Conservation (phyloP, 441 rosid species). For the Codiaeum variegatum region DNA sequence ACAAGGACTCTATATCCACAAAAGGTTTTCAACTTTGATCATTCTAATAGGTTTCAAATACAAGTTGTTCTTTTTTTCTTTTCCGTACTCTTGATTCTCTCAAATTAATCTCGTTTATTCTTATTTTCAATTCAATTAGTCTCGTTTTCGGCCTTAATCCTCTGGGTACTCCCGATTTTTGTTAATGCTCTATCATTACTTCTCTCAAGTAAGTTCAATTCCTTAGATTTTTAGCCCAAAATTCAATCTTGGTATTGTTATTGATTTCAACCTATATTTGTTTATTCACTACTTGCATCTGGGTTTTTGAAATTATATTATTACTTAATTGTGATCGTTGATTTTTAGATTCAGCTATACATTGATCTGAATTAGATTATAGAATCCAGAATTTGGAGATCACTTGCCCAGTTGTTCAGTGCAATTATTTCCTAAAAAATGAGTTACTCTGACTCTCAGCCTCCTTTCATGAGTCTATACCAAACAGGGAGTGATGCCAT, state of each 20-base stretch:
- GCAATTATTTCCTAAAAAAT: constrained; percentile 18
- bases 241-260: background rate
- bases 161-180: constrained; percentile 1
- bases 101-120: background rate
- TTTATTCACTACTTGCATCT: constrained; percentile 3
- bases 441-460: constrained; percentile 56
- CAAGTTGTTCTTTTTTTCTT: background rate
- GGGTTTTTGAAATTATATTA: background rate
- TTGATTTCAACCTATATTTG: constrained; percentile 11
- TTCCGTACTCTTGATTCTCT: background rate
- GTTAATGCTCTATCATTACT: constrained; percentile 4
- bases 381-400: background rate
- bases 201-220: constrained; percentile 23
- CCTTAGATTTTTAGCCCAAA: background rate
- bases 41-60: background rate
- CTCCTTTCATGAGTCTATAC: constrained; percentile 36
- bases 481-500: constrained; percentile 42
- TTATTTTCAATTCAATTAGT: background rate
- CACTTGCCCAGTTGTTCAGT: background rate
- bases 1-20: no score
- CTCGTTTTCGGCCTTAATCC: constrained; percentile 1
- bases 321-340: background rate
- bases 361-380: constrained; percentile 14
- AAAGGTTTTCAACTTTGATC: constrained; percentile 10
- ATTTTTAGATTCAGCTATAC: background rate